Base-by-base conservation (phyloP, 1,284 basidiomycete genomes). In the Boletellus dicymbophilus region DNA sequence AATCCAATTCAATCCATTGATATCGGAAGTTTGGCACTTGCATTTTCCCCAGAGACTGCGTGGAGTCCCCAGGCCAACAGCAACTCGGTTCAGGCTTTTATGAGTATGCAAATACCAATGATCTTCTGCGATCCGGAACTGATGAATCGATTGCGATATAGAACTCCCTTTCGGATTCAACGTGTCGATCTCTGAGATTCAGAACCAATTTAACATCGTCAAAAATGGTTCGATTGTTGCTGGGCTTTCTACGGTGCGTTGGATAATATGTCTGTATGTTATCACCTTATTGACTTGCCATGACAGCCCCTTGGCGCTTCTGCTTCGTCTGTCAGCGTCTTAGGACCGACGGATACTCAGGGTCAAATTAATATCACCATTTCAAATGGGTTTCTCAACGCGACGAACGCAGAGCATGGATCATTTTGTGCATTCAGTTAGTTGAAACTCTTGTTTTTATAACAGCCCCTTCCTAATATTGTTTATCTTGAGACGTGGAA, bases 121-220 rank as follows among this genome's bases (percentile, higher is more conserved):
- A 30, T 42, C 28, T 26, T 46, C 20, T 44, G 8, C 21, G 44
- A 25, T 10, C 18, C n/a, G 36, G 28, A 44, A 21, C 23, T 59
- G 7, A 46, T 5, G 21, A 44, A 39, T 31, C 15, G 33, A 2
- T 43, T 46, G 37, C 23, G 22, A 37, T 46, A 28, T 54, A 85
- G 85, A 76, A 51, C 69, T 92, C 46, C 90, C 89, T 26, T 92
- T 92, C 58, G 90, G 89, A n/a, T 91, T 92, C 69, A 71, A 72
- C 23, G 46, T 91, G 13, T 69, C 73, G n/a, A 83, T 92, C 46
- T 76, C 76, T 26, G 66, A 83, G 58, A 88, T 91, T 27, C 71
- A 80, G 62, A 91, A 90, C 63, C 72, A 74, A 49, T 85, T 87
- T 65, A 82, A 77, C 38, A 84, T 85, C 58, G 74, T 78, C 31